Base-by-base conservation (phyloP, 495 filamentous ascomycete genomes). In the Xylaria palmicola region DNA sequence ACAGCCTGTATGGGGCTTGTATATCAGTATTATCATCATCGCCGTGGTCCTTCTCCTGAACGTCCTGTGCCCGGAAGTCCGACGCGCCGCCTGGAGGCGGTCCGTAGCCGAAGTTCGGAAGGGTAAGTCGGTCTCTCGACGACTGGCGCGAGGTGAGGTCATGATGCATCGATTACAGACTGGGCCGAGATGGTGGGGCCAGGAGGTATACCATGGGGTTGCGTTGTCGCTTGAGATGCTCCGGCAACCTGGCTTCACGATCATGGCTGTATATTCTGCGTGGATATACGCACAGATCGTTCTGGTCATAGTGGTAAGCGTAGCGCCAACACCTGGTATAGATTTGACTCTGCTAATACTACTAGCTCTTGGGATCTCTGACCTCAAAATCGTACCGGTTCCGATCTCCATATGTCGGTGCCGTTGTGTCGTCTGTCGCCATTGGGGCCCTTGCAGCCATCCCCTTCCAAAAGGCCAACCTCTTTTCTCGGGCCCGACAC, bases 241-340 rank as follows among this genome's bases (percentile, higher is more conserved):
- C 15, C 78, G 76, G 19, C 88, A 92, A 68, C 77, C 85, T 13
- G 88, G 90, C 0, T 92, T 91, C 69, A 63, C 84, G 19, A 70
- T 92, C n/a, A 77, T 92, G 64, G 84, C 87, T 10, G 26, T 88
- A 13, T 92, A 91, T 69, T 74, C 86, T 15, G 86, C 80, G n/a
- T 92, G 88, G 88, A 86, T 90, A 58, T 90, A 90, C 71, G 87
- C 86, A 15, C 85, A 90, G 63, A 73, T 90, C 4, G 85, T 90
- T 13, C 73, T 90, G 56, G 76, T 88, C 59, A 87, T 92, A 58
- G 77, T 87, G 8, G 69, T 71, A 61, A 67, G 69, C 65, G 44
- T 4, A 53, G 30, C 57, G 78, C 83, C 66, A 72, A 74, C 65
- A 17, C 55, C 10, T n/a, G n/a, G n/a, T n/a, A 34, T 43, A 36